Evolutionary conservation across 2,329 filamentous ascomycete genomes (phyloP).

Genomic region (Talaromyces sp.): DNA sequence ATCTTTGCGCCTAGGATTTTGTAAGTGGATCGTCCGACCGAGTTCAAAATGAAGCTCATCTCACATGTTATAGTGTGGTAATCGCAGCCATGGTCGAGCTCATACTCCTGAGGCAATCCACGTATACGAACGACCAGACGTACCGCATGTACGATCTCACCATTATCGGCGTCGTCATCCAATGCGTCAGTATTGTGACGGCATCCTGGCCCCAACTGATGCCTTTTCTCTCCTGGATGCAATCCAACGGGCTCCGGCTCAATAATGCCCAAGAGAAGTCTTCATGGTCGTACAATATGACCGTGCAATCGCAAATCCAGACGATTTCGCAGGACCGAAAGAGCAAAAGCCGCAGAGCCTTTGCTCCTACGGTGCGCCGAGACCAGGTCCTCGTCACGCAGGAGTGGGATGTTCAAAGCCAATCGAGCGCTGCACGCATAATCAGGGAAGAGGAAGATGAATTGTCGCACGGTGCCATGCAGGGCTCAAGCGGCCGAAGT

Average conservation of each 20-base stretch:
- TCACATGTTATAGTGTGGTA: conserved; percentile 12
- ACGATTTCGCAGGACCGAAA: conserved; percentile 3
- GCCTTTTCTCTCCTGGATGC: conserved; percentile 19
- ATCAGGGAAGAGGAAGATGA: conserved; percentile 14
- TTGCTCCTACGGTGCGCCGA: conserved; percentile 5
- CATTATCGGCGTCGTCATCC: conserved; percentile 15
- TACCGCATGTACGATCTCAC: conserved; percentile 17
- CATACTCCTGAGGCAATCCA: conserved; percentile 10
- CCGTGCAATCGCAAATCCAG: conserved; percentile 7
- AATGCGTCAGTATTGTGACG: conserved; percentile 22
- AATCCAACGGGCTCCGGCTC: conserved; percentile 17
- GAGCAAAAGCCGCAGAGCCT: conserved; percentile 6
- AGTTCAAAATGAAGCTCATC: background rate
- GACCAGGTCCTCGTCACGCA: conserved; percentile 12
- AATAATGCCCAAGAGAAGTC: conserved; percentile 8
- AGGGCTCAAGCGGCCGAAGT: conserved; percentile 3
- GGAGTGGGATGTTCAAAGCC: conserved; percentile 16
- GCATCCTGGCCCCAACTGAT: conserved; percentile 20
- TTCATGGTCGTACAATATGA: conserved; percentile 9
- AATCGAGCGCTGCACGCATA: conserved; percentile 17
- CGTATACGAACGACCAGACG: conserved; percentile 14
- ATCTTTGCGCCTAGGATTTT: conserved; percentile 20
- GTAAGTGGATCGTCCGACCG: conserved; percentile 11
- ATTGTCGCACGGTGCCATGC: background rate
- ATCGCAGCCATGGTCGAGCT: conserved; percentile 15